A percentile compares a stretch with the other conserved stretches of the same genome.
phyloP scores from a whole-genome alignment of 768 basidiomycete species.

The Porpolomopsis calyptriformis region DNA sequence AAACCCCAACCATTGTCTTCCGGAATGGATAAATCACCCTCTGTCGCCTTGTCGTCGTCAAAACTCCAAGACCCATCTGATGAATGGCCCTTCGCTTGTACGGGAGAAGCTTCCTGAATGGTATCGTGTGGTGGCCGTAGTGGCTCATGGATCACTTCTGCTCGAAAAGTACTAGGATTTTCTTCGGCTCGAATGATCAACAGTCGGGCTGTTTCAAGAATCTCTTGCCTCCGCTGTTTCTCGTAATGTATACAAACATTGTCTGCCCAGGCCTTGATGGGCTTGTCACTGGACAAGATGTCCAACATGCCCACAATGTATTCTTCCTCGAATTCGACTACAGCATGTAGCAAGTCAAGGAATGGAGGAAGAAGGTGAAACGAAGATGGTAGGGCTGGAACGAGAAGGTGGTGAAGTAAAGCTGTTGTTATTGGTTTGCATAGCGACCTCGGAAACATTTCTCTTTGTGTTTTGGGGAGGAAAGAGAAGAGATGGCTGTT shows the following conservation, averaged over 20 bases:
- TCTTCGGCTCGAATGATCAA: slow-evolving; percentile 39
- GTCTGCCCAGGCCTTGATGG: slow-evolving; percentile 60
- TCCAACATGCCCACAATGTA: slow-evolving; percentile 41
- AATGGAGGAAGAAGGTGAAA: slow-evolving; percentile 51
- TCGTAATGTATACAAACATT: slow-evolving; percentile 69
- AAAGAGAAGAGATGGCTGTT: slow-evolving; percentile 42
- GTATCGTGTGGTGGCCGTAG: slow-evolving; percentile 23
- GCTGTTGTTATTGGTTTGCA: slow-evolving; percentile 49
- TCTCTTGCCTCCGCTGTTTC: slow-evolving; percentile 52
- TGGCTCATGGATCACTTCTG: slow-evolving; percentile 25
- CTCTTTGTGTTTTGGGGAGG: slow-evolving; percentile 37
- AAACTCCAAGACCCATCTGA: slow-evolving; percentile 39
- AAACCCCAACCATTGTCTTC: slow-evolving; percentile 42
- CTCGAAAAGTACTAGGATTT: slow-evolving; percentile 30
- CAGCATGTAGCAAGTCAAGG: slow-evolving; percentile 43
- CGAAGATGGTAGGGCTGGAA: slow-evolving; percentile 60
- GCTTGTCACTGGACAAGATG: slow-evolving; percentile 34
- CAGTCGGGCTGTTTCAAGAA: slow-evolving; percentile 52
- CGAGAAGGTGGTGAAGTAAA: slow-evolving; percentile 55
- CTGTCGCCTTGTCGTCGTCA: slow-evolving; percentile 29
- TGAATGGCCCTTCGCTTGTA: slow-evolving; percentile 18
- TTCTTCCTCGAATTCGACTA: slow-evolving; percentile 56
- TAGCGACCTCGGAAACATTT: slow-evolving; percentile 44
- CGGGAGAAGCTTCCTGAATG: slow-evolving; percentile 21
- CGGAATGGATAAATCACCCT: slow-evolving; percentile 14